These are phyloP conservation scores for Arbutus unedo DNA, from an alignment of 148 eudicot species.

Conservation along the genomic window DNA sequence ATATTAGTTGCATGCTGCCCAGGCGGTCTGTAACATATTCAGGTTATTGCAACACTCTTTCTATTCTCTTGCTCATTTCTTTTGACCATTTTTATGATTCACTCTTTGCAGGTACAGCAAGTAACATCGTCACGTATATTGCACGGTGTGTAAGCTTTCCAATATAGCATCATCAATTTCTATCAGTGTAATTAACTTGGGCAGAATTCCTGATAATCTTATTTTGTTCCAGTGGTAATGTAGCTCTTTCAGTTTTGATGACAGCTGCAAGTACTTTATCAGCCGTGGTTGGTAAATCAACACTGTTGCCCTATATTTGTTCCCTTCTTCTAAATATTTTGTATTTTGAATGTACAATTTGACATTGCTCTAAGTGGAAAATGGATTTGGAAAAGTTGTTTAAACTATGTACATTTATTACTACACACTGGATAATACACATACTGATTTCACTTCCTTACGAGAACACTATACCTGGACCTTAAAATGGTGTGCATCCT, in stretches of 20 bases:
- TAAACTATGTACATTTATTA: background rate
- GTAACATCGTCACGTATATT: constrained; percentile 83
- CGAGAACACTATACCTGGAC: background rate
- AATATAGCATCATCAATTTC: background rate
- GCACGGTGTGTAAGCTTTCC: constrained; percentile 57
- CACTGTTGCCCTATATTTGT: background rate
- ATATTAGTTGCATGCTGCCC: constrained; percentile 90
- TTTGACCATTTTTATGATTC: constrained; percentile 14
- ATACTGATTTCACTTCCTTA: background rate
- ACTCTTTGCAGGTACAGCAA: constrained; percentile 68
- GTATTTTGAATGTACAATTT: background rate
- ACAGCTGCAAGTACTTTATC: constrained; percentile 83
- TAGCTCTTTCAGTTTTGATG: constrained; percentile 86
- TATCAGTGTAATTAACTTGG: background rate
- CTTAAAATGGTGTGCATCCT: background rate
- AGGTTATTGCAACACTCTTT: background rate
- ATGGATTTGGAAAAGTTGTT: background rate
- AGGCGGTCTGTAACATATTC: constrained; percentile 50
- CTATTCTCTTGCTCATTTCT: background rate
- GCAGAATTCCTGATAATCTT: constrained; percentile 14
- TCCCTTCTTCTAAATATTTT: background rate
- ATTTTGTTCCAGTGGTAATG: constrained; percentile 64
- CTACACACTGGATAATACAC: background rate
- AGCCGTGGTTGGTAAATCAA: constrained; percentile 66
- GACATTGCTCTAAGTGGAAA: background rate